Percentiles rank a stretch among this genome's conserved stretches.
Conservation (phyloP, 2,329 filamentous ascomycete genomes). For the Cytospora piceae region DNA sequence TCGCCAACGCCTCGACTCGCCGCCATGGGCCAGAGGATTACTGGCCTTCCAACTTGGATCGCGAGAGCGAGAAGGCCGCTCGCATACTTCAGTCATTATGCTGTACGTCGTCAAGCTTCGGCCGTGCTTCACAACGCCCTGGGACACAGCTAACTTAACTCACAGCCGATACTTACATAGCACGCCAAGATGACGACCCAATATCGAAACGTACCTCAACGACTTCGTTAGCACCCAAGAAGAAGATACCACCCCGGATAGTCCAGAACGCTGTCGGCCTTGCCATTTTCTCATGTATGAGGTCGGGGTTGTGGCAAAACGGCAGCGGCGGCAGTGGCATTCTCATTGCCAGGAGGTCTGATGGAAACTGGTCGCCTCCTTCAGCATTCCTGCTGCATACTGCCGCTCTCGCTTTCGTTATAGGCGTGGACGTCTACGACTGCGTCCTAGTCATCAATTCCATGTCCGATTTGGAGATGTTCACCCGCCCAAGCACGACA, state of each 20-base stretch:
- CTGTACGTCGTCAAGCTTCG: conserved; percentile 56
- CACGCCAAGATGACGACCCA: conserved; percentile 18
- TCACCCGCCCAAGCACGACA: conserved; percentile 77
- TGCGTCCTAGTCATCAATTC: conserved; percentile 93
- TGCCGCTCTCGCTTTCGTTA: conserved; percentile 83
- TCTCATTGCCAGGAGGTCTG: conserved; percentile 79
- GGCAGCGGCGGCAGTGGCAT: conserved; percentile 90
- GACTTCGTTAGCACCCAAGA: conserved; percentile 48
- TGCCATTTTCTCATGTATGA: conserved; percentile 94
- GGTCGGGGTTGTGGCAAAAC: conserved; percentile 87
- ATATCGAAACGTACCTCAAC: conserved; percentile 25
- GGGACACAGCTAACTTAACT: conserved; percentile 8
- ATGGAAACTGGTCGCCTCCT: conserved; percentile 89
- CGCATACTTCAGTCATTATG: conserved; percentile 90
- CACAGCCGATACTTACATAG: conserved; percentile 28
- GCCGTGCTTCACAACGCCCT: not conserved
- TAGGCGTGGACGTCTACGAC: conserved; percentile 94
- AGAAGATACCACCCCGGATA: conserved; percentile 82
- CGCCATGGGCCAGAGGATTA: conserved; percentile 38
- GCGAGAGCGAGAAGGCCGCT: conserved; percentile 89
- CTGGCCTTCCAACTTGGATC: conserved; percentile 70
- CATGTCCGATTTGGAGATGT: conserved; percentile 79
- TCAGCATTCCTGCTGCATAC: conserved; percentile 92
- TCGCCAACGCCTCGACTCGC: conserved; percentile 34
- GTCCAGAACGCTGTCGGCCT: conserved; percentile 88